Conservation (phyloP, 371 early-diverging fungal species). For the Mortierella sp. region DNA sequence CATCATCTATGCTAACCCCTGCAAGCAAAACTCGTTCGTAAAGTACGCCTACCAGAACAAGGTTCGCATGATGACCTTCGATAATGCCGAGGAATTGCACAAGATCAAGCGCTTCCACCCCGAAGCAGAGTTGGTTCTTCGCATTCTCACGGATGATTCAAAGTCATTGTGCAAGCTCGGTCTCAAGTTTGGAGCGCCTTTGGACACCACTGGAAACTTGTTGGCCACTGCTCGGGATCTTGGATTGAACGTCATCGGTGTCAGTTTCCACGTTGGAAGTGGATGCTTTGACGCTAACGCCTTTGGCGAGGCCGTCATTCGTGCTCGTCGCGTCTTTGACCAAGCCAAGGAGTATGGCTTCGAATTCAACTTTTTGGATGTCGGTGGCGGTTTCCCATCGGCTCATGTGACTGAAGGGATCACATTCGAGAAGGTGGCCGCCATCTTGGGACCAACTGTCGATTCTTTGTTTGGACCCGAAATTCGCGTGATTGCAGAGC, state of each 20-base stretch:
- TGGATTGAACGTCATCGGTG: conserved; percentile 90
- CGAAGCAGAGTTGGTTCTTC: conserved; percentile 88
- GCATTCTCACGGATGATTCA: conserved; percentile 96
- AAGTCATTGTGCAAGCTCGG: conserved; percentile 93
- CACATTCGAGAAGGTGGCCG: conserved; percentile 90
- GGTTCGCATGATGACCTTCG: conserved; percentile 96
- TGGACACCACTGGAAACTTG: conserved; percentile 75
- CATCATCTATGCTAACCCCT: conserved; percentile 98
- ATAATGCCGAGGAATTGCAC: conserved; percentile 96
- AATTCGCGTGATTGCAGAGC: conserved; percentile 96
- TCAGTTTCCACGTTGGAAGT: conserved; percentile 96
- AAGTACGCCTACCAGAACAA: conserved; percentile 83
- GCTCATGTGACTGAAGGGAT: conserved; percentile 76
- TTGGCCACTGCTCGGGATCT: conserved; percentile 84
- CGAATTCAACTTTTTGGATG: conserved; percentile 86
- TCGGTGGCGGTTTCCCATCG: conserved; percentile 99
- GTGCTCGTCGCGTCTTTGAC: conserved; percentile 91
- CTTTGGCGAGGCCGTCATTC: conserved; percentile 90
- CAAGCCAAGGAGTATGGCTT: conserved; percentile 82
- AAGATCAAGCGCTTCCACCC: conserved; percentile 90
- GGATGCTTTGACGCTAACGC: conserved; percentile 94
- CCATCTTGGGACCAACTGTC: conserved; percentile 82
- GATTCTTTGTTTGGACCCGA: conserved; percentile 83
- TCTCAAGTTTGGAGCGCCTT: conserved; percentile 95
- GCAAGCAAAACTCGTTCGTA: conserved; percentile 96